Percentiles rank a stretch among this genome's conserved stretches.
Conservation (phyloP, 805 yeast species). For the Saturnispora besseyi region DNA sequence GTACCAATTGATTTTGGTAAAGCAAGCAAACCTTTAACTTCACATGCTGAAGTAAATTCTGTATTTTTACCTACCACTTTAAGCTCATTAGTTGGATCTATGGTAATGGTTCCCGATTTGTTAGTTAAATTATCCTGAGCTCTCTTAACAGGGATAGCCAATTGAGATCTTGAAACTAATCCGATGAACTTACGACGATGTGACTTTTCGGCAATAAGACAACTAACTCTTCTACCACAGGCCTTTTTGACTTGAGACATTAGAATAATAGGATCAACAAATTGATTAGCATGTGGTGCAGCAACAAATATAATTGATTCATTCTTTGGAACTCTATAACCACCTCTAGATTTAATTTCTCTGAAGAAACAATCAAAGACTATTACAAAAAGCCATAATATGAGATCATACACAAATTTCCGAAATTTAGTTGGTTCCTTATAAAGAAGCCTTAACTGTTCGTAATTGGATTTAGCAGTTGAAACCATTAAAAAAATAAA, state of each 20-base stretch:
- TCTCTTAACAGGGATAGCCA: slow-evolving; percentile 84
- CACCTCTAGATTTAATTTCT: slow-evolving; percentile 67
- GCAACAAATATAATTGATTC: slow-evolving; percentile 73
- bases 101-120: slow-evolving; percentile 58
- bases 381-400: slow-evolving; percentile 38
- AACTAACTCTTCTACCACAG: slow-evolving; percentile 39
- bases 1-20: slow-evolving; percentile 74
- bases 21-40: slow-evolving; percentile 58
- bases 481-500: not conserved
- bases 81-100: slow-evolving; percentile 38
- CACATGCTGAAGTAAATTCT: slow-evolving; percentile 52
- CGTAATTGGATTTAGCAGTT: slow-evolving; percentile 7
- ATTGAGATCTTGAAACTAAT: slow-evolving; percentile 59
- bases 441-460: slow-evolving; percentile 19
- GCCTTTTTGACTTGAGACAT: slow-evolving; percentile 65
- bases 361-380: slow-evolving; percentile 58
- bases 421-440: slow-evolving; percentile 32
- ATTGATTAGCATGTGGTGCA: slow-evolving; percentile 84
- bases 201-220: slow-evolving; percentile 46
- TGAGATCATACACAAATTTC: slow-evolving; percentile 40
- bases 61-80: slow-evolving; percentile 54
- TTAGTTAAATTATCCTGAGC: slow-evolving; percentile 75
- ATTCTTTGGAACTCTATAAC: slow-evolving; percentile 47
- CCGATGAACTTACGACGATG: slow-evolving; percentile 54
- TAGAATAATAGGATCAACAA: slow-evolving; percentile 64